phyloP scores from a whole-genome alignment of 352 stramenopile species.

The Globisporangium apiculatum region DNA sequence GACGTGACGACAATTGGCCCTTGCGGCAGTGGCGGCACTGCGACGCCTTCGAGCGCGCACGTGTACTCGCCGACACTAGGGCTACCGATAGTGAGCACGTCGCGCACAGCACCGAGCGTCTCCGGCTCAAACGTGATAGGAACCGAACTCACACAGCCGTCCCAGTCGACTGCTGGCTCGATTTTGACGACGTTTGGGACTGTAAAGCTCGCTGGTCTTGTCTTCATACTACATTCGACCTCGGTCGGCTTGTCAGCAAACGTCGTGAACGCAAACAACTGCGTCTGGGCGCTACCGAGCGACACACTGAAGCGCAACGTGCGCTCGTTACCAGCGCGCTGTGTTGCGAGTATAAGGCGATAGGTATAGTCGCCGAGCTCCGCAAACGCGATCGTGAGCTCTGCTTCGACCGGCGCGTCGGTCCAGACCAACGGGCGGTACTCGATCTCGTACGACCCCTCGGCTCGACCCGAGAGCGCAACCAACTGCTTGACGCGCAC shows the following conservation, averaged over 20 bases:
- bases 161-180: conserved; percentile 57
- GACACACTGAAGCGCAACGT: conserved; percentile 80
- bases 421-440: conserved; percentile 78
- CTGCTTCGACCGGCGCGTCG: conserved; percentile 30
- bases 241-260: conserved; percentile 35
- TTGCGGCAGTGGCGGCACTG: conserved; percentile 68
- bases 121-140: conserved; percentile 86
- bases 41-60: conserved; percentile 74
- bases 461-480: conserved; percentile 55
- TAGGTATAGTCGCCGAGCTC: conserved; percentile 89
- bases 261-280: conserved; percentile 75
- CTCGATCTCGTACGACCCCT: conserved; percentile 87
- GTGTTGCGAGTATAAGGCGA: conserved; percentile 71
- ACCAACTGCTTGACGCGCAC: conserved; percentile 67
- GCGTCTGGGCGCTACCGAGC: conserved; percentile 66
- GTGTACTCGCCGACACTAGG: conserved; percentile 75
- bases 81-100: conserved; percentile 64
- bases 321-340: conserved; percentile 49
- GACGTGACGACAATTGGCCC: conserved; percentile 72
- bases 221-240: conserved; percentile 45
- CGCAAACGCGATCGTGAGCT: conserved; percentile 68
- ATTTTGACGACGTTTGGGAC: conserved; percentile 41
- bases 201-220: conserved; percentile 67
- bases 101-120: conserved; percentile 75
- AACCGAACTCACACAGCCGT: conserved; percentile 55